Evolutionary conservation across 108 stramenopile genomes (phyloP), one percentile per base, ranked within the genome.

Genomic region (Nitzschia inconspicua): DNA sequence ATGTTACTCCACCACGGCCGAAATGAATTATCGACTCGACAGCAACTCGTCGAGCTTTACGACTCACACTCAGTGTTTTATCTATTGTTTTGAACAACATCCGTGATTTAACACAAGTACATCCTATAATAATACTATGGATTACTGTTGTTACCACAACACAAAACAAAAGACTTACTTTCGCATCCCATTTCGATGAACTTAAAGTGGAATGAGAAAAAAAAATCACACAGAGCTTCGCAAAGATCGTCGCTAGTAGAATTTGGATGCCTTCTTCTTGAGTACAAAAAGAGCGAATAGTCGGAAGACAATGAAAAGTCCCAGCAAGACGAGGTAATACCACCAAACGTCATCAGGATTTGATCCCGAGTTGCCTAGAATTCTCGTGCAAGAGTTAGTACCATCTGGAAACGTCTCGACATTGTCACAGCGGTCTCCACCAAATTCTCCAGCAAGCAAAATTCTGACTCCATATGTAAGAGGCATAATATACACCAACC

Each of bases 401-500:
- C 66, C 53, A 7, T 16, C 19, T 7, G 44, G 32, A 10, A 41
- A 35, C 4, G 44, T 54, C 34, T 66, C 54, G 75, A 76, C 48
- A 20, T 25, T 27, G 29, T 69, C 72, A 19, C 66, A 68, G 8
- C 42, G 35, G 18, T 23, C 47, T 19, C 57, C 57, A n/a, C 68
- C 73, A 65, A 93, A 93, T 50, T 89, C 85, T 7, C 30, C 71
- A 9, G 73, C 55, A 23, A 81, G 31, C 9, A 74, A 64, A 23
- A 86, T 62, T 4, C 77, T 65, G 2, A 77, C 57, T 4, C 70
- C 72, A 31, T 77, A 82, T n/a, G 76, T 82, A 37, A 94, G 42
- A 1, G 85, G 62, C 51, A 83, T 88, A 9, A 90, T 68, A 56
- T 86, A 94, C 51, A 78, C 83, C 19, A 84, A 70, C 92, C 92